Base-by-base conservation (phyloP, 495 filamentous ascomycete genomes). In the Usnea hakonensis region DNA sequence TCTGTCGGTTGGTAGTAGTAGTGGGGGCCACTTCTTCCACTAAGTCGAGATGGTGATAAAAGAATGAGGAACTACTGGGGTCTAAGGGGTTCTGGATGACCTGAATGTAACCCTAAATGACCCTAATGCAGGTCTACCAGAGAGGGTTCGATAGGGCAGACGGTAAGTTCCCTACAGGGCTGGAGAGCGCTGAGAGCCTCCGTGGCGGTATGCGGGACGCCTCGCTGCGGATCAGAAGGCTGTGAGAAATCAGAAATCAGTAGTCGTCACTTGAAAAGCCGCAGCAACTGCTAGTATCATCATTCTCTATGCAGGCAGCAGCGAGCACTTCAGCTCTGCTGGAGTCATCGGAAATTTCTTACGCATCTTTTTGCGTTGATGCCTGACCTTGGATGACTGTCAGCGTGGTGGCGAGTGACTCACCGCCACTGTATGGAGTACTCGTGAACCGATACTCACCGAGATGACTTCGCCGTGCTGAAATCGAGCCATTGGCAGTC, bases 81-180 rank as follows among this genome's bases (percentile, higher is more conserved):
- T 55, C 28, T 55, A 55, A 26, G 37, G 2, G 26, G n/a, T 14
- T 11, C 55, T 41, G 2, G 55, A 43, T 28, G 48, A 44, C 14
- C 26, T 33, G 38, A 38, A 37, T 43, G 28, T 37, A 59, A 59
- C 38, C 23, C 55, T 43, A 32, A n/a, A 32, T 0, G 13, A 4
- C 28, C 35, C 33, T 61, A 61, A 53, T 61, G 46, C 58, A 61
- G 23, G n/a, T 53, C 37, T 40, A 53, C 23, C n/a, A 19, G 19
- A n/a, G 23, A 17, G 13, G 17, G 16, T 52, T 33, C 44, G 33
- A 57, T 57, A 57, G 55, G 55, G 55, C 37, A 30, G 37, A 41
- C 17, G 32, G 55, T 2, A 37, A 4, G 5, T 41, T 4, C 35
- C 36, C 13, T 30, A 30, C 8, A 30, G 9, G 37, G 36, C 23